Conservation (phyloP, 345 rosid species). For the Corchorus capsularis region DNA sequence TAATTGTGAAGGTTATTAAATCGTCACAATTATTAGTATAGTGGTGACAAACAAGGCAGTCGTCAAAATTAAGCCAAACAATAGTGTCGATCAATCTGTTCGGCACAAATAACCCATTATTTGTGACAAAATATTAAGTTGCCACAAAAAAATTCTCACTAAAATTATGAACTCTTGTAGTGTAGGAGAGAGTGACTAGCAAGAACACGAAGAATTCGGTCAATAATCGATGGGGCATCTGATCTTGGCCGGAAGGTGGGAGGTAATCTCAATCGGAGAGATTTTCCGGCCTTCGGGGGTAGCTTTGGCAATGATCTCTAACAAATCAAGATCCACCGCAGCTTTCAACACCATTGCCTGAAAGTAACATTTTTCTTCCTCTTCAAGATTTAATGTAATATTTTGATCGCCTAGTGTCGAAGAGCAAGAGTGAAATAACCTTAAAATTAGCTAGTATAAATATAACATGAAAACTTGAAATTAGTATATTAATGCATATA, state of each 20-base stretch:
- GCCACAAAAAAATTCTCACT: too few relatives aligned
- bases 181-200: neutral
- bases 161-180: too few relatives aligned
- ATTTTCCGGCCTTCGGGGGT: slow-evolving; percentile 21
- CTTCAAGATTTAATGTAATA: neutral
- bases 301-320: slow-evolving; percentile 28
- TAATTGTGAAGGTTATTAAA: too few relatives aligned
- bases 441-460: too few relatives aligned
- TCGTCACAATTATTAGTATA: too few relatives aligned
- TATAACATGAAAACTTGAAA: too few relatives aligned
- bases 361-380: neutral
- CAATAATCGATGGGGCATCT: slow-evolving; percentile 26
- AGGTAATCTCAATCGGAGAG: slow-evolving; percentile 31
- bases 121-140: too few relatives aligned
- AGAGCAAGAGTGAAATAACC: neutral
- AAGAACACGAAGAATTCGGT: slow-evolving; percentile 34
- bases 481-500: too few relatives aligned
- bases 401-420: neutral
- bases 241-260: slow-evolving; percentile 27
- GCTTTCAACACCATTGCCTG: slow-evolving; percentile 26
- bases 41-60: too few relatives aligned
- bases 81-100: too few relatives aligned
- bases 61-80: too few relatives aligned
- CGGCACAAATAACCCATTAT: too few relatives aligned
- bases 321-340: slow-evolving; percentile 8